Conservation (phyloP, 495 filamentous ascomycete species). For the Pyrenula massariospora region DNA sequence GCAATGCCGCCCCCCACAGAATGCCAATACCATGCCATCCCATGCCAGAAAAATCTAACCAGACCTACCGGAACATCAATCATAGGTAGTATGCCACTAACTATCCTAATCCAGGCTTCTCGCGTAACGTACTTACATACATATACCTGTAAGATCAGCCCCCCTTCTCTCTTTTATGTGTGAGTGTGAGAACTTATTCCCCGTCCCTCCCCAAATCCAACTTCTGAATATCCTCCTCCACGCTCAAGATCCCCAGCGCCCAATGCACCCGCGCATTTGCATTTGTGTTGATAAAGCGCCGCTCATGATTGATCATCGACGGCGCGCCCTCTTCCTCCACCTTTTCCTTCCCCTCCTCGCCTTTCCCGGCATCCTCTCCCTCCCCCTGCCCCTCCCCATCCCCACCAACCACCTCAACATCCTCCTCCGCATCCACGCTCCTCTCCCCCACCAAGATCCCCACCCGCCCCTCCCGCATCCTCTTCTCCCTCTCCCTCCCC, state of each 20-base stretch:
- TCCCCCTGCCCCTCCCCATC: conserved; percentile 10
- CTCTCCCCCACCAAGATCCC: not conserved
- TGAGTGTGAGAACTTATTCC: too few species aligned
- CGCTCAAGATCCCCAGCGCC: conserved; percentile 48
- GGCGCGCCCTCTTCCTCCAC: conserved; percentile 11
- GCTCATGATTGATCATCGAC: conserved; percentile 27
- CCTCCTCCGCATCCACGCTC: not conserved
- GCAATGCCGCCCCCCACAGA: too few species aligned
- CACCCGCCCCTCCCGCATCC: not conserved
- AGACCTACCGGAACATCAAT: too few species aligned
- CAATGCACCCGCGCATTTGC: conserved; percentile 31
- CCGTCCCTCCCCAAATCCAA: conserved; percentile 18
- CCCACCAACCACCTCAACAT: conserved; percentile 8
- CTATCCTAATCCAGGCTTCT: too few species aligned
- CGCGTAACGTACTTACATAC: too few species aligned
- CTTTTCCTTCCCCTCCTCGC: conserved; percentile 10
- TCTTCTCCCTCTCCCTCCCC: not conserved
- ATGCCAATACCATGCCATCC: too few species aligned
- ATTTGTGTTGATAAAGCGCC: conserved; percentile 37
- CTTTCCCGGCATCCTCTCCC: conserved; percentile 13
- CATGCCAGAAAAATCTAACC: too few species aligned
- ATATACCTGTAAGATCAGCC: too few species aligned
- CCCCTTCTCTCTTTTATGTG: too few species aligned
- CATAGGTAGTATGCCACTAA: too few species aligned
- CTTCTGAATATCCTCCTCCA: conserved; percentile 42